phyloP scores from a whole-genome alignment of 192 early-diverging fungal genomes.

The Coemansia sp. region DNA sequence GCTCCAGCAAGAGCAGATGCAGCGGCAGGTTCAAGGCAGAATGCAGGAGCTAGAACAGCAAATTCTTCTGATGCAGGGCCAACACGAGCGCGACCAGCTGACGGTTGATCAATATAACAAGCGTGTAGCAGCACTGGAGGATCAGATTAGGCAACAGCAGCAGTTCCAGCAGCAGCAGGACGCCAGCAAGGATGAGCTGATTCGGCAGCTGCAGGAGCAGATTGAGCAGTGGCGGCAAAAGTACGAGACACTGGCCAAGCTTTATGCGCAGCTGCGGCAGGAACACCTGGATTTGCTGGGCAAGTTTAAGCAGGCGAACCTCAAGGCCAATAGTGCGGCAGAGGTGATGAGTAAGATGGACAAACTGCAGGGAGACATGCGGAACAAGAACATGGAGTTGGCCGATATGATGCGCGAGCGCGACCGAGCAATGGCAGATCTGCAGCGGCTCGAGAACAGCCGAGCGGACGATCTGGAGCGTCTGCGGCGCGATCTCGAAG shows the following conservation, averaged over 20 bases:
- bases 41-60: conserved; percentile 79
- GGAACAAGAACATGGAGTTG: conserved; percentile 73
- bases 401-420: conserved; percentile 92
- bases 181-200: conserved; percentile 80
- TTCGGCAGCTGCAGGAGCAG: conserved; percentile 86
- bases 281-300: conserved; percentile 91
- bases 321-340: conserved; percentile 79
- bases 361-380: conserved; percentile 71
- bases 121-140: conserved; percentile 81
- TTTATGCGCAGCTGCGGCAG: conserved; percentile 96
- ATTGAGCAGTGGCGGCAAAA: conserved; percentile 96
- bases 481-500: conserved; percentile 75
- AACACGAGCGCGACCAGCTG: conserved; percentile 81
- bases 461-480: conserved; percentile 83
- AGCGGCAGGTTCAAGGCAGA: conserved; percentile 74
- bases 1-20: conserved; percentile 77
- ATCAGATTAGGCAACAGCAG: conserved; percentile 75
- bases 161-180: conserved; percentile 70
- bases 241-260: conserved; percentile 95
- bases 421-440: conserved; percentile 78
- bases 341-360: conserved; percentile 83
- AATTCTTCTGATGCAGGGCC: conserved; percentile 71
- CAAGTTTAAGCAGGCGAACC: conserved; percentile 84
- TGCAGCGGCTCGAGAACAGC: conserved; percentile 73
- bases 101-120: conserved; percentile 83